Conservation (phyloP, 2,329 filamentous ascomycete species). For the Aspergillus puulaauensis region DNA sequence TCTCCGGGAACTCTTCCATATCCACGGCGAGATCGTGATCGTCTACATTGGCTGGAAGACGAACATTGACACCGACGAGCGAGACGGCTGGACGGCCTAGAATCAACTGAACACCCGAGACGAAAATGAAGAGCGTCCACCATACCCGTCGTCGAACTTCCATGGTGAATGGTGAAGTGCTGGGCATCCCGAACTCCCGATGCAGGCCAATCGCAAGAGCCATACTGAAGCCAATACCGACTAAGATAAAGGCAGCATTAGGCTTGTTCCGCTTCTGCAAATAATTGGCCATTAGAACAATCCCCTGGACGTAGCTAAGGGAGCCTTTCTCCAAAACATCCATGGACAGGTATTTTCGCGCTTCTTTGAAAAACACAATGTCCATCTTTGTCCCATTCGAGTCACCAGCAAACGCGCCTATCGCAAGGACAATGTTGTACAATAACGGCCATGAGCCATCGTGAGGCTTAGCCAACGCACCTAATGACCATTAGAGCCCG, state of each 20-base stretch:
- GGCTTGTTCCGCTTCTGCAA: slow-evolving; percentile 22
- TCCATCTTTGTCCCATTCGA: slow-evolving; percentile 18
- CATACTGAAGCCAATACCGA: slow-evolving; percentile 22
- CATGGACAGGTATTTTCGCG: slow-evolving; percentile 19
- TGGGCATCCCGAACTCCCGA: slow-evolving; percentile 23
- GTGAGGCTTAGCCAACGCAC: slow-evolving; percentile 18
- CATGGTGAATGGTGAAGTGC: slow-evolving; percentile 21
- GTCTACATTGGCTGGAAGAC: slow-evolving; percentile 18
- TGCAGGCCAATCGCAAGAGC: slow-evolving; percentile 19
- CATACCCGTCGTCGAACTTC: slow-evolving; percentile 21
- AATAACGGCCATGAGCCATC: slow-evolving; percentile 20
- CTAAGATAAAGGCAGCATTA: slow-evolving; percentile 19
- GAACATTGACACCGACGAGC: slow-evolving; percentile 20
- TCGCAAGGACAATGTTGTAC: slow-evolving; percentile 20
- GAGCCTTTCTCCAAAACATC: slow-evolving; percentile 21
- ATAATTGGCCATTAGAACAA: slow-evolving; percentile 20
- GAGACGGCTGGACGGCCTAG: slow-evolving; percentile 20
- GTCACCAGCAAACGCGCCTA: slow-evolving; percentile 20
- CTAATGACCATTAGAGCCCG: slow-evolving; percentile 2
- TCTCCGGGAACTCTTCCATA: slow-evolving; percentile 19
- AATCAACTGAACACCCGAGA: slow-evolving; percentile 18
- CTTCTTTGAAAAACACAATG: slow-evolving; percentile 18
- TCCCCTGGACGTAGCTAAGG: slow-evolving; percentile 20
- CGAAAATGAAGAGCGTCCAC: slow-evolving; percentile 24
- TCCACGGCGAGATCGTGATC: slow-evolving; percentile 22